Percentiles rank a stretch among this genome's conserved stretches.
phyloP scores from a whole-genome alignment of 2,329 filamentous ascomycete genomes.

The Diaporthe helianthi region DNA sequence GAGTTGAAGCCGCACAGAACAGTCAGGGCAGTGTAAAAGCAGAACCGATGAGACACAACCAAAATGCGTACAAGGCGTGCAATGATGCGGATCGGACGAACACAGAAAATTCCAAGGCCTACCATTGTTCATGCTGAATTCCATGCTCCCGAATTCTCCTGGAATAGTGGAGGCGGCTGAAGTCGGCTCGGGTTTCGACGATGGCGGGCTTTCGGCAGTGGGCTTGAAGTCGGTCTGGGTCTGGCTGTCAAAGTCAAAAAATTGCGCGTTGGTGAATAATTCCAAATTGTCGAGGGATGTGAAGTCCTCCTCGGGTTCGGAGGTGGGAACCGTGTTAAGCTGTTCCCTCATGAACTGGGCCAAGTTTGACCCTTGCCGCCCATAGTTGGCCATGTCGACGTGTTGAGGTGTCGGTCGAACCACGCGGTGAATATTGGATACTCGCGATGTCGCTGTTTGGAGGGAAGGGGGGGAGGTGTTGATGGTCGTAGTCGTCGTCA shows the following conservation, averaged over 20 bases:
- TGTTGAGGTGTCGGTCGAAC: conserved; percentile 28
- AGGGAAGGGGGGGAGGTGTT: not conserved
- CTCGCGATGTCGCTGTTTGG: not conserved
- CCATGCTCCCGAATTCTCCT: conserved; percentile 53
- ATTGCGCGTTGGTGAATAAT: conserved; percentile 83
- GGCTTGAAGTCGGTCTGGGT: conserved; percentile 63
- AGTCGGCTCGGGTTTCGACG: conserved; percentile 45
- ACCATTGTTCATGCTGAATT: conserved; percentile 48
- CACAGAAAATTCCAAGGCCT: conserved; percentile 25
- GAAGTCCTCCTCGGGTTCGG: conserved; percentile 63
- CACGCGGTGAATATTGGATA: not conserved
- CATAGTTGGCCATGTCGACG: conserved; percentile 72
- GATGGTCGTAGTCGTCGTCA: not conserved
- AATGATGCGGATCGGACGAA: not conserved
- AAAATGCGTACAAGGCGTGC: not conserved
- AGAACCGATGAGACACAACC: not conserved
- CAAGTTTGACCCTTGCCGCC: conserved; percentile 83
- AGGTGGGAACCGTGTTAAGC: conserved; percentile 76
- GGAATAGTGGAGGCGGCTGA: conserved; percentile 51
- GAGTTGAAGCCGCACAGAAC: not conserved
- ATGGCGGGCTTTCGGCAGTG: conserved; percentile 46
- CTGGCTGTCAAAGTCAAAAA: conserved; percentile 79
- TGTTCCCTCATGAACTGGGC: conserved; percentile 83
- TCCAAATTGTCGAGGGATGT: conserved; percentile 72
- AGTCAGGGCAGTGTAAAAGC: not conserved